Evolutionary conservation across 2,329 filamentous ascomycete species (phyloP), one percentile per base, ranked within the genome.

Genomic region (Aspergillus fumigatiaffinis): DNA sequence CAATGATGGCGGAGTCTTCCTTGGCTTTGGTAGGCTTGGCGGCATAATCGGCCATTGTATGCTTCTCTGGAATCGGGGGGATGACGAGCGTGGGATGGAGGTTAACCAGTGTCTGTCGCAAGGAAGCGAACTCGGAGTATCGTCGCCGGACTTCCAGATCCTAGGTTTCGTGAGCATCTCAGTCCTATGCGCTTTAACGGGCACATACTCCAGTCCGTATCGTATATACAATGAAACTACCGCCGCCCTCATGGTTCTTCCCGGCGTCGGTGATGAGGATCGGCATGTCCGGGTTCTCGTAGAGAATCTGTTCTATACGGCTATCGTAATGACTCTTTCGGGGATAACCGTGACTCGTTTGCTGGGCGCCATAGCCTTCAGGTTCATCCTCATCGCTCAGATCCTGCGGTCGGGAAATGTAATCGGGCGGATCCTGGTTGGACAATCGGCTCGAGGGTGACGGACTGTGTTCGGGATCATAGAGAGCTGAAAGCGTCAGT

Each of bases 11-110:
- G 57, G 92, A 88, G 72, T 99, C 95, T 75, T 99, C 93, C 74
- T 97, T 99, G 20, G 95, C 95, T 68, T 93, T 97, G 41, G 94
- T 99, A 1, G 95, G 94, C 68, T 96, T 97, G 28, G 95, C 92
- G 17, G 94, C 94, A 71, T 99, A 99, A 74, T 99, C 94, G 60
- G 93, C 93, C 89, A 99, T 96, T 49, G 92, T 94, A 75, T 99
- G 94, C 76, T 99, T 99, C 77, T 99, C 95, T 23, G 94, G 94
- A 68, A 99, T 99, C 3, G 94, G 94, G 7, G 94, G 95, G 53
- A 99, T 90, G 67, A 99, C 90, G 46, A 99, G 83, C 0, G 94
- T 99, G 7, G 95, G 94, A 71, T 99, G 95, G 60, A 99, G 83
- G 66, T 90, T 89, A 50, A 92, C 92, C 28, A 99, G 83, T 2